These are phyloP conservation scores for Harrya chromipes DNA, from an alignment of 768 basidiomycete species.

Conservation along the genomic window DNA sequence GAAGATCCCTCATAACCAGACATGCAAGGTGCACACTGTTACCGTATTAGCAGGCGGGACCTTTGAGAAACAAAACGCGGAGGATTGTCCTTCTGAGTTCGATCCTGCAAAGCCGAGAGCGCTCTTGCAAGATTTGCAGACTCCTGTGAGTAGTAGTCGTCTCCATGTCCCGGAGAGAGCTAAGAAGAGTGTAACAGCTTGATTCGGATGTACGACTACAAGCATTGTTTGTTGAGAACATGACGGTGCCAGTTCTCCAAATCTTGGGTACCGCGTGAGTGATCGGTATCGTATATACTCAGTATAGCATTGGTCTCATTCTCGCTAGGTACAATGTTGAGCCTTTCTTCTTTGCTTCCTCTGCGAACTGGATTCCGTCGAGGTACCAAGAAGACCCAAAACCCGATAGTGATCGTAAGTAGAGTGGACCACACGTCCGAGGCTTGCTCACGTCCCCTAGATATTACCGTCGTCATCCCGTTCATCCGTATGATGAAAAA, in stretches of 20 bases:
- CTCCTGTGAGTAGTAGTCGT: constrained; percentile 31
- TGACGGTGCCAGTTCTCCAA: constrained; percentile 50
- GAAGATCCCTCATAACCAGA: background rate
- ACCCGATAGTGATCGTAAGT: constrained; percentile 49
- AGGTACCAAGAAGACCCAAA: constrained; percentile 54
- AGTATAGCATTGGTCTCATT: background rate
- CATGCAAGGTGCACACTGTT: constrained; percentile 23
- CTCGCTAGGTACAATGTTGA: constrained; percentile 50
- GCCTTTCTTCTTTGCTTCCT: constrained; percentile 65
- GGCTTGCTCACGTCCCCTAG: constrained; percentile 29
- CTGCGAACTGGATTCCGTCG: constrained; percentile 64
- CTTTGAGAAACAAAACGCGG: constrained; percentile 11
- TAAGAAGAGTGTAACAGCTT: constrained; percentile 14
- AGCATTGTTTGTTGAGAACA: constrained; percentile 50
- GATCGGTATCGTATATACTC: background rate
- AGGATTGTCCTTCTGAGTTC: background rate
- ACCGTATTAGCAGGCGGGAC: constrained; percentile 18
- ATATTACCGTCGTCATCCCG: constrained; percentile 54
- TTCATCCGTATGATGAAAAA: constrained; percentile 45
- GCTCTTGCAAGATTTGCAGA: constrained; percentile 32
- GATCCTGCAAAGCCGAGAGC: constrained; percentile 7
- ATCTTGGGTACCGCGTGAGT: constrained; percentile 56
- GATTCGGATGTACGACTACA: constrained; percentile 42
- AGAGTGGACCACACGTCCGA: constrained; percentile 24
- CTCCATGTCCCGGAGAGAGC: background rate